phyloP scores from a whole-genome alignment of 176 grass and related monocot species.

The Musa schizocarpa region DNA sequence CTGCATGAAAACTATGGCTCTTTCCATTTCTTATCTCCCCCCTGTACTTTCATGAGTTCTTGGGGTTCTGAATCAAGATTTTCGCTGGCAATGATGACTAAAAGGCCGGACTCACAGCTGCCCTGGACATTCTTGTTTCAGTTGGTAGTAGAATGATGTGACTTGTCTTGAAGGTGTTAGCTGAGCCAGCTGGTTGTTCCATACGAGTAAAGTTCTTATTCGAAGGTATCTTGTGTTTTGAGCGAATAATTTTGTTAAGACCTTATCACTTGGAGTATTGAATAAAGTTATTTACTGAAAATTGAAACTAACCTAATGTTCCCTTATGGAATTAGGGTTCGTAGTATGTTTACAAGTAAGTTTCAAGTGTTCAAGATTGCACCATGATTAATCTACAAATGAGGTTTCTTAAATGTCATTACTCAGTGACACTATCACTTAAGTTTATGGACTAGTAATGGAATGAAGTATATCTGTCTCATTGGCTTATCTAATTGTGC shows the following conservation, averaged over 20 bases:
- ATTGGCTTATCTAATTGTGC: no score
- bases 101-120: slow-evolving; percentile 14
- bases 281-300: no score
- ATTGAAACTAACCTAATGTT: no score
- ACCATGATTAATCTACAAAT: neutral
- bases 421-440: no score
- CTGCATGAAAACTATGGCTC: no score
- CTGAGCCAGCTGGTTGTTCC: slow-evolving; percentile 1
- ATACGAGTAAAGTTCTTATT: neutral
- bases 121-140: slow-evolving; percentile 4
- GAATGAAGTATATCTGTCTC: no score
- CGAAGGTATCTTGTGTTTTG: neutral
- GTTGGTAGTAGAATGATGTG: neutral
- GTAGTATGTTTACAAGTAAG: no score
- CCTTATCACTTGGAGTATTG: no score
- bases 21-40: neutral
- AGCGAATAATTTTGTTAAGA: no score
- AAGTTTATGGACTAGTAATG: no score
- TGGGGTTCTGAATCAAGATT: neutral
- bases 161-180: neutral
- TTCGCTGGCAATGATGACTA: neutral
- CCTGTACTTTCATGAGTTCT: neutral
- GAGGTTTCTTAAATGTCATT: no score
- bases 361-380: neutral
- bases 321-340: no score